These are phyloP conservation scores for Phyllosticta paracitricarpa DNA, from an alignment of 2,329 filamentous ascomycete species.

Conservation along the genomic window DNA sequence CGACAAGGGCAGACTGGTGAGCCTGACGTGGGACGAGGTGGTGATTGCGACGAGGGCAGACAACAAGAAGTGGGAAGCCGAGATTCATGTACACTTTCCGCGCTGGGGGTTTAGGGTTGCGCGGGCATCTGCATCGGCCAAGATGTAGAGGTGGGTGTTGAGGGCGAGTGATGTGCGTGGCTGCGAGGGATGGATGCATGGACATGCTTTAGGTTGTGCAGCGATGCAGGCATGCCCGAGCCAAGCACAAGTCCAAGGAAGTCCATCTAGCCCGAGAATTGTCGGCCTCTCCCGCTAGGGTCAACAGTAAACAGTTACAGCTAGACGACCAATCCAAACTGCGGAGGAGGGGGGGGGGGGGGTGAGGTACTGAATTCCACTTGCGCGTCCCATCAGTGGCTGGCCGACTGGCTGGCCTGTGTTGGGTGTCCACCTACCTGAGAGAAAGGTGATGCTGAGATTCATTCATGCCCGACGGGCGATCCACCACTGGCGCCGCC, in stretches of 20 bases:
- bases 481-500: too few species aligned
- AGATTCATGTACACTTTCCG: constrained; percentile 18
- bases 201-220: not conserved
- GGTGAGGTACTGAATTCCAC: too few species aligned
- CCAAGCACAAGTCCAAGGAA: not conserved
- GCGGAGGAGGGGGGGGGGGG: too few species aligned
- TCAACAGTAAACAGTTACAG: not conserved
- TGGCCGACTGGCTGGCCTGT: too few species aligned
- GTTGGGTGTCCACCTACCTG: too few species aligned
- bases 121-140: constrained; percentile 8
- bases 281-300: not conserved
- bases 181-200: not conserved
- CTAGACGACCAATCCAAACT: not conserved
- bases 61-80: constrained; percentile 6
- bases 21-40: constrained; percentile 20
- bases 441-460: too few species aligned
- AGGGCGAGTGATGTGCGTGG: not conserved
- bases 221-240: not conserved
- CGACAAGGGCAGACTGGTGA: constrained; percentile 20
- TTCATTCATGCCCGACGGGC: not conserved
- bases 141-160: not conserved
- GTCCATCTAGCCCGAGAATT: not conserved
- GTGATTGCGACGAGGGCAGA: constrained; percentile 14
- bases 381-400: not conserved
- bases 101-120: constrained; percentile 19